Evolutionary conservation across 2,329 filamentous ascomycete genomes (phyloP).

Genomic region (Cladosporium oxysporum): DNA sequence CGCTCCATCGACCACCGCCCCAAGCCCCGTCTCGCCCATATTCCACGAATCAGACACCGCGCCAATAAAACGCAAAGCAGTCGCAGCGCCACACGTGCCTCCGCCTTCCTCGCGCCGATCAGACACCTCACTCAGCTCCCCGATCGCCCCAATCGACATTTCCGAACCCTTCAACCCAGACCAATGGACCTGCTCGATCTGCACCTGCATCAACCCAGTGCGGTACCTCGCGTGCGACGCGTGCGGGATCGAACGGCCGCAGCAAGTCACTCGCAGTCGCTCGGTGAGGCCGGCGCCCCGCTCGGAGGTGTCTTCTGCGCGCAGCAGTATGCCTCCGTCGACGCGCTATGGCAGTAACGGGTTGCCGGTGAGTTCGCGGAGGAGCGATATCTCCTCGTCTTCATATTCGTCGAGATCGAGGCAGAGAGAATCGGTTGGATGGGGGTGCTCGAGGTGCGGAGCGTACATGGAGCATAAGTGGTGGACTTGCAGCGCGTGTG

Average conservation of each 20-base stretch:
- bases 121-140: conserved; percentile 16
- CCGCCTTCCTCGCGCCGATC: conserved; percentile 21
- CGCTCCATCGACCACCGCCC: conserved; percentile 6
- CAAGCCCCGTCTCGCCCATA: conserved; percentile 19
- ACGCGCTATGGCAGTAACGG: conserved; percentile 18
- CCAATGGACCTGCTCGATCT: conserved; percentile 61
- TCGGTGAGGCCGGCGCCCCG: neutral
- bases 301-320: neutral
- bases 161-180: conserved; percentile 38
- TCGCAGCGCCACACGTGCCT: neutral
- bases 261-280: conserved; percentile 25
- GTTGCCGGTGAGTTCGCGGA: neutral
- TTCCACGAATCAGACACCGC: conserved; percentile 16
- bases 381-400: neutral
- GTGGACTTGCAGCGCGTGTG: conserved; percentile 65
- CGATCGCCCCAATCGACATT: conserved; percentile 32
- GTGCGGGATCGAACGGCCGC: conserved; percentile 55
- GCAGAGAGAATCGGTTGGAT: conserved; percentile 55
- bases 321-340: conserved; percentile 21
- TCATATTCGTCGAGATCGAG: conserved; percentile 35
- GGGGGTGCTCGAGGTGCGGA: conserved; percentile 60
- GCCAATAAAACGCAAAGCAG: conserved; percentile 18
- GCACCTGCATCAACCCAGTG: conserved; percentile 63
- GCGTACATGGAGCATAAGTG: conserved; percentile 65
- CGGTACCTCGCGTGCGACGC: conserved; percentile 62